Base-by-base conservation (phyloP, 805 yeast species). In the Zygotorulaspora sp. region DNA sequence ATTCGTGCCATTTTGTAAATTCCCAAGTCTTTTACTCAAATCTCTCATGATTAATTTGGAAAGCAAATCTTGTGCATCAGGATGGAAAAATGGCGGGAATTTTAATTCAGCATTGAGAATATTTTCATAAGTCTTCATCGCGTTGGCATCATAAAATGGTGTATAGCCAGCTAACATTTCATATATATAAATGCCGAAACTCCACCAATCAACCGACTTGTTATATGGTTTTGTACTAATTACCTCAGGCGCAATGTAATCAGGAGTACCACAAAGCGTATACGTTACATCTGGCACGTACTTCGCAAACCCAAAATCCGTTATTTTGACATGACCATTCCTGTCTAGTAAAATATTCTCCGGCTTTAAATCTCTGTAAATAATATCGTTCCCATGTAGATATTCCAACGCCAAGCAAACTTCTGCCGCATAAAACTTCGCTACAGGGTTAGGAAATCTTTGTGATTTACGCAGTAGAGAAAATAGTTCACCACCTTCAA, bases 181-280 rank as follows among this genome's bases (percentile, higher is more conserved):
- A 62, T 78, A 89, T 29, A 89, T 86, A 38, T 89, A 71, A 21
- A 89, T 84, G 7, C 97, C 97, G 49, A 89, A 75, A 1, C 96
- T 86, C 97, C 97, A 89, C 97, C 97, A 89, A 62, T 89, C 97
- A 22, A 89, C 96, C 8, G 95, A 82, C 62, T 88, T 88, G 64
- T 89, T 89, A 67, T 89, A 89, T 1, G 96, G 95, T 62, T 87
- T 88, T 15, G 95, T 82, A 23, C 95, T 83, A 41, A 89, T 86
- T 6, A 89, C 96, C 62, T 89, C 97, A 1, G 97, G 97, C 0
- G 97, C 97, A 52, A 89, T 87, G 66, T 89, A 89, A 63, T 89
- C 96, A 0, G 96, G 97, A 0, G 97, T 89, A 15, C 95, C 95
- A 68, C 97, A 89, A 45, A 89, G 70, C 0, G 97, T 89, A 76